These are phyloP conservation scores for Trypethelium eluteriae DNA, from an alignment of 495 filamentous ascomycete species.

Conservation along the genomic window DNA sequence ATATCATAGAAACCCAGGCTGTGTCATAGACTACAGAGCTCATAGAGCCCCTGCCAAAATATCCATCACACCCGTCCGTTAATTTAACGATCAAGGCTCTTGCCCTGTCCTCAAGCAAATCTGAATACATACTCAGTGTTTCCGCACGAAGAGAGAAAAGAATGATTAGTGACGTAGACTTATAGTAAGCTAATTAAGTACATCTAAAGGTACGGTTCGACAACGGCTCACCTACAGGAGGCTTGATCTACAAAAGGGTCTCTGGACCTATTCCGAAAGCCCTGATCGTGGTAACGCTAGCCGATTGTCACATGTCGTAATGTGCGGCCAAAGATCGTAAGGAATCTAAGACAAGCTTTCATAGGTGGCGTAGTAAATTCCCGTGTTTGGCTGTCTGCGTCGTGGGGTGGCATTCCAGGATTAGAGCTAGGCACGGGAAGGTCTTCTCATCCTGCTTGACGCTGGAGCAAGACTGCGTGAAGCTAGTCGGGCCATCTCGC, in stretches of 20 bases:
- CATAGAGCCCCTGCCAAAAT: slow-evolving; percentile 21
- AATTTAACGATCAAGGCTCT: background rate
- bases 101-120: background rate
- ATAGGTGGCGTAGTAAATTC: background rate
- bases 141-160: too few relatives aligned
- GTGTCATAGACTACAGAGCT: slow-evolving; percentile 40
- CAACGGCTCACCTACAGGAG: background rate
- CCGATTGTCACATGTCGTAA: background rate
- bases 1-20: slow-evolving; percentile 43
- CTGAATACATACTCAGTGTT: background rate
- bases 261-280: background rate
- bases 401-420: background rate
- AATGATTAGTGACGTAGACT: background rate
- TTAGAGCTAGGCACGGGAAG: background rate
- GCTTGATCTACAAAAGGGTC: background rate
- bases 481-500: background rate
- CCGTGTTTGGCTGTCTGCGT: background rate
- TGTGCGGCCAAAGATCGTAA: background rate
- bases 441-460: background rate
- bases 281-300: too few relatives aligned
- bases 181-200: background rate
- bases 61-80: background rate
- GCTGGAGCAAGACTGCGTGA: background rate
- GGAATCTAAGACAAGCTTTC: background rate
- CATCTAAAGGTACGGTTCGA: background rate